Base-by-base conservation (phyloP, 2,329 filamentous ascomycete species). In the Fusarium sp. region DNA sequence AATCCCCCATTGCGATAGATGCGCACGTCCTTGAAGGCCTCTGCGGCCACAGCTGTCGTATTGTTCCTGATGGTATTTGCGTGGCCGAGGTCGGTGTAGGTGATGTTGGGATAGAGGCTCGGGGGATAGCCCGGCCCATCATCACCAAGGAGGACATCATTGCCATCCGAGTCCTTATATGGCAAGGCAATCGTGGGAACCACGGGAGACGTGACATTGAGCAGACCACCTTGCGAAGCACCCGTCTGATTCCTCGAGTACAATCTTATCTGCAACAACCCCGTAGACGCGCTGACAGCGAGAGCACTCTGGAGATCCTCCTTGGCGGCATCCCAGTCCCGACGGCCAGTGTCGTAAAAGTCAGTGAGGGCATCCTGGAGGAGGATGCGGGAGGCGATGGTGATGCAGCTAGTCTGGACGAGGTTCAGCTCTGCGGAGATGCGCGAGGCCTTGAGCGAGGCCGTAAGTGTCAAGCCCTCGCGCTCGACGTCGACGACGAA, bases 381-480 rank as follows among this genome's bases (percentile, higher is more conserved):
- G 24, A 92, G 80, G 22, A 92, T 81, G 69, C 91, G 86, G 0
- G 93, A 95, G 8, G 92, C 87, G 52, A 96, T 92, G 64, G 93
- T 92, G 64, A 88, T 87, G 79, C 92, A 93, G 68, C 91, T 92
- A 35, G 93, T 93, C 83, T 95, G 90, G 75, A 97, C 90, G 61
- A 98, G 88, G 61, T 94, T 87, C 64, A 98, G 89, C 80, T 94
- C 93, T 62, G 94, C 92, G 7, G 93, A 87, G 72, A 98, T 88
- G 79, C 96, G 93, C 34, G 93, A 91, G 22, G 95, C 93, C 82
- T 98, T 98, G 79, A 98, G 90, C 4, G 93, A 95, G 8, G 95
- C 95, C 2, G 94, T 94, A 71, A 98, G 87, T 29, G 91, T 86
- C 57, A 98, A 89, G 61, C 92, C 89, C 61, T 89, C 87, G 14